Evolutionary conservation across 352 stramenopile species (phyloP), one percentile per base, ranked within the genome.

Genomic region (Phytophthora megakarya): DNA sequence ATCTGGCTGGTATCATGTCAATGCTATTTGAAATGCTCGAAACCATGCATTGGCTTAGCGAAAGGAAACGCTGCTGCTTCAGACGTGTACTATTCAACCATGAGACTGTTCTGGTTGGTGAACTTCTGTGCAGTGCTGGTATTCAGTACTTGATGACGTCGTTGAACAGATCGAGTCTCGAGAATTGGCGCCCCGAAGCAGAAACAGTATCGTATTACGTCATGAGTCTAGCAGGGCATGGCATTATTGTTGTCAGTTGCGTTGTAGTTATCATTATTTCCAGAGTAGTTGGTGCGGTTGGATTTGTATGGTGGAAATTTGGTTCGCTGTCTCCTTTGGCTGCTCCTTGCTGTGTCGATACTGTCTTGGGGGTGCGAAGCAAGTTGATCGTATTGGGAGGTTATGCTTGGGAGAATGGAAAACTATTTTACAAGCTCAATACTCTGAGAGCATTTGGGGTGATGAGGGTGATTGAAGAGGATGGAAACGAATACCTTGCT

Each of bases 11-110:
- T 0, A 38, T 68, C 6, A 22, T 75, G 25, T 68, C 63, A 11
- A 42, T 75, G 37, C 21, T 59, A 3, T 71, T 74, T 25, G 67
- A 67, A 23, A 71, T 75, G 50, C 8, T 71, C 5, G 67, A 75
- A 39, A 56, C 33, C 1, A 69, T 61, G n/a, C 21, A 40, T 0
- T 72, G 58, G 51, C 15, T 69, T 9, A 32, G 11, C 9, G 46
- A 61, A 23, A 49, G 22, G 16, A 44, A 30, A 8, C 46, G 51
- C 5, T 59, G 48, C 12, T 30, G 60, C 2, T 22, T 62, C 32
- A 61, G 37, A 30, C 67, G 63, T 12, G 12, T 75, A 5, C 35
- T 75, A 12, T 61, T 75, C 33, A 73, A 67, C 23, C 23, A 61
- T 18, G 65, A 73, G 9, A 69, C 65, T 1, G 42, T 56, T 5